phyloP scores from a whole-genome alignment of 139 green algal genomes.

The Closterium sp. region DNA sequence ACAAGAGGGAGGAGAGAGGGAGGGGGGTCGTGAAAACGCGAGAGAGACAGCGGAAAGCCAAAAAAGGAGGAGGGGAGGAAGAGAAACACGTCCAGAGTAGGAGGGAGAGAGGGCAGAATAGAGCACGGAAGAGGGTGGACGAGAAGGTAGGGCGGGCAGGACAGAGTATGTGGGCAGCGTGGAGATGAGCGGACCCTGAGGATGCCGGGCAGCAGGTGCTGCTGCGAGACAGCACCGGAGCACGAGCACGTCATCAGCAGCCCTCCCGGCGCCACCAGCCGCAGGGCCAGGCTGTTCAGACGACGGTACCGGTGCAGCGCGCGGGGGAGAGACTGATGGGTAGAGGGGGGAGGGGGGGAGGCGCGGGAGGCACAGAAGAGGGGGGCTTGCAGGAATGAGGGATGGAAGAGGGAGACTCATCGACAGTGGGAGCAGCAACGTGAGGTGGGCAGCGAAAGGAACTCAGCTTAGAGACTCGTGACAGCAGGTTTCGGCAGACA shows the following conservation, averaged over 20 bases:
- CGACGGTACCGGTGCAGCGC: conserved; percentile 61
- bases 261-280: conserved; percentile 71
- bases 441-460: background rate
- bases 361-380: background rate
- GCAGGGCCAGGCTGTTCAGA: conserved; percentile 76
- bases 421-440: background rate
- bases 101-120: background rate
- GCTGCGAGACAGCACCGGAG: conserved; percentile 80
- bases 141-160: background rate
- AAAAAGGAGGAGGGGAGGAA: background rate
- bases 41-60: background rate
- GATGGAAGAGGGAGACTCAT: background rate
- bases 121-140: background rate
- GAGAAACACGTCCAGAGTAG: background rate
- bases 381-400: background rate
- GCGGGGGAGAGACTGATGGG: conserved; percentile 26
- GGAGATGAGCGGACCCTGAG: background rate
- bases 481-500: too few relatives aligned
- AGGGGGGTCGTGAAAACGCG: background rate
- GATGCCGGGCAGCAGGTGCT: conserved; percentile 2
- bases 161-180: background rate
- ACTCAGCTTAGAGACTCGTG: background rate
- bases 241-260: conserved; percentile 94
- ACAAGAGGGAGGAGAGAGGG: background rate
- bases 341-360: background rate